Conservation (phyloP, 148 eudicot genomes). For the Vaccinium corymbosum region DNA sequence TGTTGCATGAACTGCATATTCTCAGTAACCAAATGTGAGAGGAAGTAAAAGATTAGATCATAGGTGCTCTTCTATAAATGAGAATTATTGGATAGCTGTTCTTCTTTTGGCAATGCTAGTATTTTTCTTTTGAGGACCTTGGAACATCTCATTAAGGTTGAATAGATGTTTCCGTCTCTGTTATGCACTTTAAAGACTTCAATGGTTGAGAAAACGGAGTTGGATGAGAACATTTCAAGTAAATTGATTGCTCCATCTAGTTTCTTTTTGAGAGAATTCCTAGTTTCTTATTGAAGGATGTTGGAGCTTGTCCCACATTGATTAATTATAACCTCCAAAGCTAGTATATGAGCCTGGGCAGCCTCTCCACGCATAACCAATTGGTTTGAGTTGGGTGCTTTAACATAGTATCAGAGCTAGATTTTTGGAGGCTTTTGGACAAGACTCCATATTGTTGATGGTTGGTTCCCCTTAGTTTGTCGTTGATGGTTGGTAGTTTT, state of each 20-base stretch:
- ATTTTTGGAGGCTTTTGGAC: too few species aligned
- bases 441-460: too few species aligned
- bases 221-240: not conserved
- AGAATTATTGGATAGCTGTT: not conserved
- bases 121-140: not conserved
- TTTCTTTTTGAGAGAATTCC: not conserved
- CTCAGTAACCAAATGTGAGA: not conserved
- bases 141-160: not conserved
- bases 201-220: not conserved
- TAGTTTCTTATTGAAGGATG: not conserved
- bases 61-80: not conserved
- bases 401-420: too few species aligned
- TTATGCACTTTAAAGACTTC: not conserved
- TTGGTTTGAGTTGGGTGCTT: too few species aligned
- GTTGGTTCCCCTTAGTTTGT: too few species aligned
- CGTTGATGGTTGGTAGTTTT: too few species aligned
- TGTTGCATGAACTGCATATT: slow-evolving; percentile 3
- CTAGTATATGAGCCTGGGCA: too few species aligned
- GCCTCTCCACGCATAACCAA: too few species aligned
- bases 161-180: not conserved
- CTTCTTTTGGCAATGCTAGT: not conserved
- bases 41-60: not conserved
- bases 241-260: not conserved
- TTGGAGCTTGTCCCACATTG: too few species aligned
- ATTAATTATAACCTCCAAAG: too few species aligned